Evolutionary conservation across 2,329 filamentous ascomycete species (phyloP).

Genomic region (Stemphylium lycopersici): DNA sequence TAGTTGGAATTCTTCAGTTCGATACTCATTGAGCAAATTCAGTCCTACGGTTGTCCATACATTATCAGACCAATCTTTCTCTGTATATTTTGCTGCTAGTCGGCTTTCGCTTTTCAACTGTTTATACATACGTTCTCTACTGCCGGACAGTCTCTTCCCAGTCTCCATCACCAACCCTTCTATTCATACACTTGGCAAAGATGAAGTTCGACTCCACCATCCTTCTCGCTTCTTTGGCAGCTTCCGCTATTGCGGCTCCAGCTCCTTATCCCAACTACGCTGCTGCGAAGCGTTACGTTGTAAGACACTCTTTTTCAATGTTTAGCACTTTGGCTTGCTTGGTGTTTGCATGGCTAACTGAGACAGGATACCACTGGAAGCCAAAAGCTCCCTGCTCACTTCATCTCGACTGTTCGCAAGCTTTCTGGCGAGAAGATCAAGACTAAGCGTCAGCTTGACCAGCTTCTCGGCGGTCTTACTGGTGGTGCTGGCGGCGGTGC

Average conservation of each 20-base stretch:
- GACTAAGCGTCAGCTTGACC: conserved; percentile 37
- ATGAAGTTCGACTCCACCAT: conserved; percentile 42
- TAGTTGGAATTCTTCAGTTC: conserved; percentile 8
- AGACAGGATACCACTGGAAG: conserved; percentile 23
- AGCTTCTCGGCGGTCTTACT: conserved; percentile 26
- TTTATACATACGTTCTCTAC: conserved; percentile 16
- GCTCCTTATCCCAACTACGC: conserved; percentile 19
- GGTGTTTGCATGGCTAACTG: neutral
- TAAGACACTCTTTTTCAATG: conserved; percentile 15
- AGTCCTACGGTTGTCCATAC: conserved; percentile 12
- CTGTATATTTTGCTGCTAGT: conserved; percentile 33
- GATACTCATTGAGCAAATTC: conserved; percentile 14
- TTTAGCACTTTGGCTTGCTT: neutral
- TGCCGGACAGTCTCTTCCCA: conserved; percentile 35
- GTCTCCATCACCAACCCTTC: neutral
- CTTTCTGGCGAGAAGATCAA: conserved; percentile 28
- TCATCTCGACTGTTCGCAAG: conserved; percentile 26
- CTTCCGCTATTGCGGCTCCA: conserved; percentile 35
- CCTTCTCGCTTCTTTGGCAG: conserved; percentile 34
- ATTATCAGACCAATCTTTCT: conserved; percentile 3
- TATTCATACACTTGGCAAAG: conserved; percentile 8
- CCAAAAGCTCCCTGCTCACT: conserved; percentile 33
- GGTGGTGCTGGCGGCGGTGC: conserved; percentile 7
- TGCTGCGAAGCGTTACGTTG: conserved; percentile 33
- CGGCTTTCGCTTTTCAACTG: conserved; percentile 17